Evolutionary conservation across 371 early-diverging fungal genomes (phyloP).

Genomic region (Mycotypha africana): DNA sequence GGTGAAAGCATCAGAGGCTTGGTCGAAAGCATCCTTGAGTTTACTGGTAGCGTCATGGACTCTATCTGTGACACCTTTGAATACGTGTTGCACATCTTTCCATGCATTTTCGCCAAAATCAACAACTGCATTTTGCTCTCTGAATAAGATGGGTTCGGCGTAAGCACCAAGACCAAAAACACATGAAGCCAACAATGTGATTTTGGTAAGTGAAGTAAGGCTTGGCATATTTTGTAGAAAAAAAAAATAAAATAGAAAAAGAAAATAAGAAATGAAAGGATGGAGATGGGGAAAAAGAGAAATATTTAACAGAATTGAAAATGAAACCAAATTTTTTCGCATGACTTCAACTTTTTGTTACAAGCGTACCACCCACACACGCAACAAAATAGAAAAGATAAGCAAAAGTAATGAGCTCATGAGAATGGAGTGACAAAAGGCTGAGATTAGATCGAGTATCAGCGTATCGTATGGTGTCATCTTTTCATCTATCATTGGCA

Average conservation of each 20-base stretch:
- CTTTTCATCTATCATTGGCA: too few relatives aligned
- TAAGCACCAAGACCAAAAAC: constrained; percentile 6
- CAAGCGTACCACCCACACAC: too few relatives aligned
- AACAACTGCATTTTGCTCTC: constrained; percentile 19
- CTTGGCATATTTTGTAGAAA: constrained; percentile 18
- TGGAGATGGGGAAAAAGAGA: not conserved
- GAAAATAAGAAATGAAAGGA: not conserved
- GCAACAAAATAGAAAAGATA: too few relatives aligned
- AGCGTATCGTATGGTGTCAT: too few relatives aligned
- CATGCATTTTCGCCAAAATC: constrained; percentile 20
- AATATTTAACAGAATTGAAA: too few relatives aligned
- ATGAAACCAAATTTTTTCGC: too few relatives aligned
- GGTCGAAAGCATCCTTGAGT: constrained; percentile 17
- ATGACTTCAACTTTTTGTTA: too few relatives aligned
- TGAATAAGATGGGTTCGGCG: constrained; percentile 20
- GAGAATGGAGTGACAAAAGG: too few relatives aligned
- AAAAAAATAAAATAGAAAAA: constrained; percentile 1
- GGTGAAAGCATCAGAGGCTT: constrained; percentile 20
- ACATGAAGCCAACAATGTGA: constrained; percentile 14
- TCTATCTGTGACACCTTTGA: constrained; percentile 8
- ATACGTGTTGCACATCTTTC: constrained; percentile 19
- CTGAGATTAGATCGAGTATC: too few relatives aligned
- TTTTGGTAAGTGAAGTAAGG: constrained; percentile 19
- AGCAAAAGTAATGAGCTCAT: too few relatives aligned
- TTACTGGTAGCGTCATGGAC: constrained; percentile 8